Conservation (phyloP, 202 grass and related monocot genomes). For the Elaeis oleifera region DNA sequence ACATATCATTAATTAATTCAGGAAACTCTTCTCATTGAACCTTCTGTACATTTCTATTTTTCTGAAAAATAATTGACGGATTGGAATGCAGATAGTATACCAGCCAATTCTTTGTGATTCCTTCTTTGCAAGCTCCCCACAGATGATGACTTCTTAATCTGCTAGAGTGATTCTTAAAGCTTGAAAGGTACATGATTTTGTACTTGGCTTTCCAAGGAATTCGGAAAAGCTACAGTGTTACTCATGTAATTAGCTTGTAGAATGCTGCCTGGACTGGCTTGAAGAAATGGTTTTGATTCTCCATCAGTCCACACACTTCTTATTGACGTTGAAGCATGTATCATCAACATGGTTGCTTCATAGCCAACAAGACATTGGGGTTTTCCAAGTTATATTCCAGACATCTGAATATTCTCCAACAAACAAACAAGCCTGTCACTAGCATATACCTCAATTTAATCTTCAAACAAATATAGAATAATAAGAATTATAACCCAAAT, state of each 20-base stretch:
- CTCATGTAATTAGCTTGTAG: constrained; percentile 9
- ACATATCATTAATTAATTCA: not conserved
- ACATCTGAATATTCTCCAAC: no score
- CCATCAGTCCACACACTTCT: constrained; percentile 21
- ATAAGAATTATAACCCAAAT: no score
- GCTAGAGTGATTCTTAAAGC: constrained; percentile 31
- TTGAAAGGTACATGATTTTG: constrained; percentile 32
- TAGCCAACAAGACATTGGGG: constrained; percentile 6
- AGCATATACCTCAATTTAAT: no score
- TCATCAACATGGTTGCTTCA: constrained; percentile 39
- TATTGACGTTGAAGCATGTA: constrained; percentile 23
- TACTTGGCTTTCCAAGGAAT: constrained; percentile 28
- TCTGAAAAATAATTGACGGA: constrained; percentile 9
- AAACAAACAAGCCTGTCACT: no score
- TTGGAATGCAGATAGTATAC: constrained; percentile 19
- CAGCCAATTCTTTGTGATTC: constrained; percentile 51
- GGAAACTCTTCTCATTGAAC: no score
- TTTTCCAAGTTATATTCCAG: no score
- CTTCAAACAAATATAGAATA: no score
- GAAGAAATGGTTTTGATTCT: constrained; percentile 22
- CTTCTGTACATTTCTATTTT: no score
- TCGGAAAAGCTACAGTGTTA: constrained; percentile 21
- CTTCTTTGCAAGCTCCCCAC: constrained; percentile 41
- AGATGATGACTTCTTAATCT: constrained; percentile 40
- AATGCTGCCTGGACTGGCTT: not conserved